Base-by-base conservation (phyloP, 1,284 basidiomycete genomes). In the Phlebopus sp. region DNA sequence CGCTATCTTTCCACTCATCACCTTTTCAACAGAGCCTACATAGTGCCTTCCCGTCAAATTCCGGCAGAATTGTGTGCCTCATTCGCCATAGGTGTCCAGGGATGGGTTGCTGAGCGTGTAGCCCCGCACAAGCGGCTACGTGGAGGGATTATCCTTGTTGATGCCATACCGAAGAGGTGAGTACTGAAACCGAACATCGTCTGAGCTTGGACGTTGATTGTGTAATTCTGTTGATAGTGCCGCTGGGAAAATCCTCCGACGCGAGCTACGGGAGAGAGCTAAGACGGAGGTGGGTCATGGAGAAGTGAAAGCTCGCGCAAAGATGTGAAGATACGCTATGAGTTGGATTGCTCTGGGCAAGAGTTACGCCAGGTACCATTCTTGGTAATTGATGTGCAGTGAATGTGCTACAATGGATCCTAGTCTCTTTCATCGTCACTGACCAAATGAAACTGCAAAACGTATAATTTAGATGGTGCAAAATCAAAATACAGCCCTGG, bases 201-300 rank as follows among this genome's bases (percentile, higher is more conserved):
- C 29, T 25, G 7, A 18, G 19, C 37, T 15, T 25, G 18, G 14
- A 35, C 14, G 23, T 39, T 42, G n/a, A 44, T 17, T 13, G n/a
- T 18, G 7, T 53, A 38, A 44, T 5, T 47, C 45, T 36, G 36
- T 32, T 23, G 25, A 13, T 36, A 86, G 85, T 59, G 78, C 82
- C 41, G 75, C 86, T 49, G 86, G 86, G 3, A 89, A 89, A 61
- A 88, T 89, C 53, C 62, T 88, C 27, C 71, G 86, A 37, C 69
- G 80, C 14, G 74, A 85, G 51, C 66, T 88, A 49, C 71, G 81
- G 7, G 83, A 84, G 8, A 67, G 68, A 42, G 81, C 80, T 2
- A 80, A 78, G 64, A 59, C 63, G 25, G 83, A 85, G 47, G 41
- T 46, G 4, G 64, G 59, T 1, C 50, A 54, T 41, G 63, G 63